A percentile compares a stretch with the other conserved stretches of the same genome.
Conservation (phyloP, 2,329 filamentous ascomycete genomes). For the Cladophialophora psammophila region DNA sequence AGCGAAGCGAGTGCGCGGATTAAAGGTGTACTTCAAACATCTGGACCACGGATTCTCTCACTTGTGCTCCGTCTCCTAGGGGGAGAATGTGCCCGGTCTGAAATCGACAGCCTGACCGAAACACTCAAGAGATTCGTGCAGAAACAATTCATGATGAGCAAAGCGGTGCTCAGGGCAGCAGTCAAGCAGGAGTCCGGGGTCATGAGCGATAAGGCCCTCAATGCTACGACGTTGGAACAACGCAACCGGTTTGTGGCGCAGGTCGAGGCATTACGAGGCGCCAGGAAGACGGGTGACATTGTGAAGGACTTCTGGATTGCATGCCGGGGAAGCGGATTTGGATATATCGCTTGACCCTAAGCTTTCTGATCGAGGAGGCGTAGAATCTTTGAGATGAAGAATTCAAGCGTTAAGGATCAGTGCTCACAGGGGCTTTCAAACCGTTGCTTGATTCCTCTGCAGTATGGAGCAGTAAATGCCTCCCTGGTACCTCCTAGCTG, state of each 20-base stretch:
- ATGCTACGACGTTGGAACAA: conserved; percentile 46
- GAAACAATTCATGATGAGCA: conserved; percentile 51
- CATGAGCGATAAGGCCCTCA: conserved; percentile 32
- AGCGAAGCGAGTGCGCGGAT: conserved; percentile 25
- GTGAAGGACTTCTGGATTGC: conserved; percentile 54
- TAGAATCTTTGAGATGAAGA: neutral
- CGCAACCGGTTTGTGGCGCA: conserved; percentile 52
- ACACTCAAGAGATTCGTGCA: conserved; percentile 52
- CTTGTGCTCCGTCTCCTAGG: conserved; percentile 52
- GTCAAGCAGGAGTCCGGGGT: conserved; percentile 44
- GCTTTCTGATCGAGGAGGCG: neutral
- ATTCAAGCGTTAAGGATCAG: neutral
- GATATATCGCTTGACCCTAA: conserved; percentile 35
- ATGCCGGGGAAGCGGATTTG: conserved; percentile 48
- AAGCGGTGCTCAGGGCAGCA: conserved; percentile 47
- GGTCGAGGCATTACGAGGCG: conserved; percentile 49
- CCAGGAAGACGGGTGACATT: conserved; percentile 49
- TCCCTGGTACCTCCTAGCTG: too few species aligned
- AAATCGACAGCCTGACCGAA: conserved; percentile 52
- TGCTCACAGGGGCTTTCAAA: too few species aligned
- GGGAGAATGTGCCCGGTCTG: conserved; percentile 55
- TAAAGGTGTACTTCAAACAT: conserved; percentile 41
- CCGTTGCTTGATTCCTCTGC: too few species aligned
- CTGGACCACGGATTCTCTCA: conserved; percentile 48
- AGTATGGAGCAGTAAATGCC: neutral